Base-by-base conservation (phyloP, 139 green algal genomes). In the Micractinium conductrix region DNA sequence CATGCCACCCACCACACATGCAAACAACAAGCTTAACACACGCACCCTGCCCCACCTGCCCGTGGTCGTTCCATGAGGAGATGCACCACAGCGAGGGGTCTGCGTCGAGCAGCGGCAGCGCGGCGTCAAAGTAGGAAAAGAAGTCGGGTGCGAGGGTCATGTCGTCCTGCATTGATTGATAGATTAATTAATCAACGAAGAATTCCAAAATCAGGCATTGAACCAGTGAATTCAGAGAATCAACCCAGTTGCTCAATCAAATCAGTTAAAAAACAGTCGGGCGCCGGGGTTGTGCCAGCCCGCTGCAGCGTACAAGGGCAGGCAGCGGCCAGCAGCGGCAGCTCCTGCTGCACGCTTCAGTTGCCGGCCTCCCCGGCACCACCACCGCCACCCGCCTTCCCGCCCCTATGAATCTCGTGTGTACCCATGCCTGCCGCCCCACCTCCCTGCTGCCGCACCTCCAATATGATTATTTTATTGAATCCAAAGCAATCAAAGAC, bases 51-150 rank as follows among this genome's bases (percentile, higher is more conserved):
- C 72, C 2, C 69, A 68, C 74, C 86, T 92, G 88, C 1, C 89
- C 92, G 62, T 95, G 89, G 79, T 95, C 92, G 72, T 95, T 95
- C 90, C 90, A 95, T 48, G 80, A 81, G 30, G 84, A 90, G 7
- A 91, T 73, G 50, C 86, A 89, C 21, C 80, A 85, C 12, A 93
- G 87, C 28, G 69, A 84, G 44, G 79, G 45, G 74, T 93, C 33
- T 6, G 44, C n/a, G 21, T 89, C 65, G 50, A 95, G 74, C 37
- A 95, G 8, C 1, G 65, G 60, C 1, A 85, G 79, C 0, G 80
- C 73, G 28, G 83, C 87, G 26, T 82, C 84, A 74, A 95, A 93
- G 74, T 89, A 95, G 2, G 69, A 30, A 28, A 95, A 93, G 42
- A 95, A 93, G 50, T 95, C 92, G 0, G 87, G 84, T 17, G 92